Evolutionary conservation across 2,329 filamentous ascomycete species (phyloP).

Genomic region (Microcera coccophila): DNA sequence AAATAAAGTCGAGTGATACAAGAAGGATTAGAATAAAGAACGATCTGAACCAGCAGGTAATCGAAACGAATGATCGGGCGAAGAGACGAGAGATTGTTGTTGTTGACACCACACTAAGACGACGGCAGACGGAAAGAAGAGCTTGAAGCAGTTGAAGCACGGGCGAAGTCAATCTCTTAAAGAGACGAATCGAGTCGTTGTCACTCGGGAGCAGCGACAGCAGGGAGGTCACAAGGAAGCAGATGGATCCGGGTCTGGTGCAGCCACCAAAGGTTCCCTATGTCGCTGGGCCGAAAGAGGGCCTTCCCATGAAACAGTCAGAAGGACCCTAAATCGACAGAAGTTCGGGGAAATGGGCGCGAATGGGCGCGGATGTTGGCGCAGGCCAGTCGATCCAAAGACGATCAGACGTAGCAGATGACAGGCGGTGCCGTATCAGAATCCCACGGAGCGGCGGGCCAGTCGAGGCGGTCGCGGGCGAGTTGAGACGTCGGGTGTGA

Average conservation of each 20-base stretch:
- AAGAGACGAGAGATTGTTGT: conserved; percentile 10
- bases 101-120: conserved; percentile 19
- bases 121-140: conserved; percentile 17
- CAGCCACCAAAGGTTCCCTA: conserved; percentile 8
- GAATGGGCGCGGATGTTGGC: conserved; percentile 3
- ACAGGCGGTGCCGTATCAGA: conserved; percentile 9
- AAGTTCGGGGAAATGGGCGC: background rate
- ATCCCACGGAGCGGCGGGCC: conserved; percentile 2
- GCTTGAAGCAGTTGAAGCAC: conserved; percentile 6
- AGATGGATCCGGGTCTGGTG: conserved; percentile 18
- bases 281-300: conserved; percentile 4
- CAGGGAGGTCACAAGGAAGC: conserved; percentile 7
- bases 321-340: background rate
- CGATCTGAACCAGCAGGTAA: conserved; percentile 59
- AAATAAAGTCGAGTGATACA: conserved; percentile 7
- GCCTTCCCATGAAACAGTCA: conserved; percentile 7
- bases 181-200: conserved; percentile 1
- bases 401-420: conserved; percentile 27
- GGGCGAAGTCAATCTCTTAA: conserved; percentile 21
- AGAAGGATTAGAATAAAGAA: conserved; percentile 33
- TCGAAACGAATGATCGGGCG: conserved; percentile 21
- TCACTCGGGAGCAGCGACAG: conserved; percentile 2
- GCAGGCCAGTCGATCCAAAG: conserved; percentile 11
- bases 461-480: conserved; percentile 12
- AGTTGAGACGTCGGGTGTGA: conserved; percentile 26